These are phyloP conservation scores for Myrica gale DNA, from an alignment of 306 rosid species.

Conservation along the genomic window DNA sequence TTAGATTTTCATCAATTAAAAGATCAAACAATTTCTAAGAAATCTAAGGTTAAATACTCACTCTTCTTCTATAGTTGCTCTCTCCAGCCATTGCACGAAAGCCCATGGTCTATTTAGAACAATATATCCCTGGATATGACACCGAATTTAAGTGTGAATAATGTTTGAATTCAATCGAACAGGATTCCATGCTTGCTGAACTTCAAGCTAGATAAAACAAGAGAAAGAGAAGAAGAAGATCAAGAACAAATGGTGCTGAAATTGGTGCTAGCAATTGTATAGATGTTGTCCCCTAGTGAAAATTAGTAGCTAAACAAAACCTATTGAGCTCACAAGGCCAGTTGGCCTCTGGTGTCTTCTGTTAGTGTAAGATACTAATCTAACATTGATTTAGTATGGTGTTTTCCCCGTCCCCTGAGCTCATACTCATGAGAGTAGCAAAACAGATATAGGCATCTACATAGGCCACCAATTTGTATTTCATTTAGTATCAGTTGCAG, in stretches of 20 bases:
- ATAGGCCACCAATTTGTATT: background rate
- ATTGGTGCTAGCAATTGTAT: background rate
- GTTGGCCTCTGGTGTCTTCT: background rate
- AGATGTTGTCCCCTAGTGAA: background rate
- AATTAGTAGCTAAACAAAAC: background rate
- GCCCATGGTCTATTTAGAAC: conserved; percentile 98
- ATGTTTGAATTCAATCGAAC: background rate
- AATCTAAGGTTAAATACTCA: conserved; percentile 31
- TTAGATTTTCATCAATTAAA: conserved; percentile 35
- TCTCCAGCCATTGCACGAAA: conserved; percentile 95
- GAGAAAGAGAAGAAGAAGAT: background rate
- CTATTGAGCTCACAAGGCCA: background rate
- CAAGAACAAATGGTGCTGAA: conserved; percentile 13
- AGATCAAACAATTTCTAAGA: conserved; percentile 4
- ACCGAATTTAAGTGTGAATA: conserved; percentile 10
- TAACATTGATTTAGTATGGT: background rate
- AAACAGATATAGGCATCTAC: background rate
- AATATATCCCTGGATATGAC: conserved; percentile 67
- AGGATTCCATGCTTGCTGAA: conserved; percentile 5
- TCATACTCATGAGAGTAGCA: background rate
- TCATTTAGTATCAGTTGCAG: conserved; percentile 15
- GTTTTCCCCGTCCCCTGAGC: too few relatives aligned
- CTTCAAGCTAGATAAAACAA: background rate
- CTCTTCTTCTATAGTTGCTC: conserved; percentile 84
- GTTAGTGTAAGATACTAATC: background rate